Base-by-base conservation (phyloP, 2,329 filamentous ascomycete species). In the Fusarium sp. region DNA sequence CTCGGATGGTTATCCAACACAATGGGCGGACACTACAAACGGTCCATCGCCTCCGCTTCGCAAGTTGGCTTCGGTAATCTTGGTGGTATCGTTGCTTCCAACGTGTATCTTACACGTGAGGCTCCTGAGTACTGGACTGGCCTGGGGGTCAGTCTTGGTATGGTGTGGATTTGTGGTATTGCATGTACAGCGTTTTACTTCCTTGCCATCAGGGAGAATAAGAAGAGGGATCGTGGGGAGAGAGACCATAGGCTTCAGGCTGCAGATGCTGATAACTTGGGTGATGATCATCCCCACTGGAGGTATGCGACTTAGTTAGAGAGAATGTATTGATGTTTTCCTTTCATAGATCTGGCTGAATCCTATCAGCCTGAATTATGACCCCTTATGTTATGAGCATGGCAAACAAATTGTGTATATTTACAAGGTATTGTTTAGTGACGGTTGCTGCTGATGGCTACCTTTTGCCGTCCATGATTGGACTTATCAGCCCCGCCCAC, bases 1-100 rank as follows among this genome's bases (percentile, higher is more conserved):
- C 92, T 97, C 58, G 87, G 91, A 0, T 97, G 94, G 94, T 84
- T 91, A 0, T 89, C 89, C 28, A 97, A 96, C 81, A 97, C 97
- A 1, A 66, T 66, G 49, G 35, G 63, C 5, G 63, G 63, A 7
- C 63, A 66, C 26, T 66, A 66, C 10, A 66, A 66, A 4, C 42
- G 49, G 2, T 66, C 63, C 0, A 65, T 66, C 8, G 64, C 63
- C 2, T 48, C 63, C 2, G 63, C 63, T 49, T 12, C 39, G 0
- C 63, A 66, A 1, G 54, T 66, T 17, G 63, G 61, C 2, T 33
- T 66, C 4, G 63, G 90, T 0, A 92, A 92, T 52, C 77, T 89
- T 2, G 87, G 85, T 18, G 87, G 87, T 3, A 69, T 72, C 6
- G 57, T 72, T 3, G 70, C 70, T 13, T 72, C 59, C 1, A 72